Evolutionary conservation across 257 asterid genomes (phyloP).

Genomic region (Fraxinus americana): DNA sequence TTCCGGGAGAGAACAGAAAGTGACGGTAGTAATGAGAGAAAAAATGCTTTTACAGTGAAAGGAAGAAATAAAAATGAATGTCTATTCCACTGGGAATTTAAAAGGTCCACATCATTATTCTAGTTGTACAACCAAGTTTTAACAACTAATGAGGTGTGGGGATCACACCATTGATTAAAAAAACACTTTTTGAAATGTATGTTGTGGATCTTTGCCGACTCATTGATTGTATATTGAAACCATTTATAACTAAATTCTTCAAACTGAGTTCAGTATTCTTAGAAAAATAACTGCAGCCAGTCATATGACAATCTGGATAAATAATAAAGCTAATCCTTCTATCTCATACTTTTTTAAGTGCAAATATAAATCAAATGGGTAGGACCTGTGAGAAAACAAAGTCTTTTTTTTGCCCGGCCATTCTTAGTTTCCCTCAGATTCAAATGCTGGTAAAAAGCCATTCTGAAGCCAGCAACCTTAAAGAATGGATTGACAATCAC

Average conservation of each 20-base stretch:
- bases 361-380: slow-evolving; percentile 22
- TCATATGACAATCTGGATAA: background rate
- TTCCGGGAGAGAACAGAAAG: too few species aligned
- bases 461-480: slow-evolving; percentile 61
- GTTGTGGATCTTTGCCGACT: too few species aligned
- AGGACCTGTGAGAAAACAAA: slow-evolving; percentile 74
- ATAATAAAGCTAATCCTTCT: too few species aligned
- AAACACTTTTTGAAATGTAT: too few species aligned
- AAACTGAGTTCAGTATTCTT: background rate
- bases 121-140: too few species aligned
- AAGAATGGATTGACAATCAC: slow-evolving; percentile 55
- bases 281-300: background rate
- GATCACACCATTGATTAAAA: too few species aligned
- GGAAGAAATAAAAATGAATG: too few species aligned
- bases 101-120: too few species aligned
- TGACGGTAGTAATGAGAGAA: too few species aligned
- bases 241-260: background rate
- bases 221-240: background rate
- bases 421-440: slow-evolving; percentile 45
- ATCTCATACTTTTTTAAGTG: slow-evolving; percentile 10
- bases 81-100: too few species aligned
- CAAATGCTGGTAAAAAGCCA: slow-evolving; percentile 57
- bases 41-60: too few species aligned
- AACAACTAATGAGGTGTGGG: too few species aligned
- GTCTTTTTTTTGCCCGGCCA: slow-evolving; percentile 57